phyloP scores from a whole-genome alignment of 139 green algal species.

The Chlamydomonas sphaeroides region DNA sequence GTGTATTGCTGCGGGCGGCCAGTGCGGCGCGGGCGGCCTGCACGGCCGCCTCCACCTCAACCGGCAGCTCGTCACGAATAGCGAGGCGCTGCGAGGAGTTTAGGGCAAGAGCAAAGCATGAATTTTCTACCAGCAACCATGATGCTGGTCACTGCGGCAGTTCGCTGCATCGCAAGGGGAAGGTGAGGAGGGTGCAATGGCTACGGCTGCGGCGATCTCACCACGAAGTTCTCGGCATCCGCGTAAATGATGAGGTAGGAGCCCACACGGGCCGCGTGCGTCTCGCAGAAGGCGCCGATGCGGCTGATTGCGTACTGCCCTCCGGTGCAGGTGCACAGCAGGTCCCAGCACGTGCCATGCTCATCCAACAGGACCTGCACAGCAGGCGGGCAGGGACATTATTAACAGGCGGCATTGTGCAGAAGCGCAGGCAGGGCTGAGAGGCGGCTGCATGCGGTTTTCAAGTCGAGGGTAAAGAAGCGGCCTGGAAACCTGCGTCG shows the following conservation, averaged over 20 bases:
- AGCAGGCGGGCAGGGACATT: background rate
- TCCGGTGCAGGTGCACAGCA: conserved; percentile 43
- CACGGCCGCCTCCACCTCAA: conserved; percentile 25
- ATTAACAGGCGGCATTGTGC: no score
- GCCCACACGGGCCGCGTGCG: background rate
- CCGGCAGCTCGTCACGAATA: conserved; percentile 15
- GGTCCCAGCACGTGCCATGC: conserved; percentile 23
- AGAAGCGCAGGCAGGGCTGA: background rate
- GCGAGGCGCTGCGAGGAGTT: conserved; percentile 5
- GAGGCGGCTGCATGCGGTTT: background rate
- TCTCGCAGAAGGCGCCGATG: conserved; percentile 38
- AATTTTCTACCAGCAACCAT: background rate
- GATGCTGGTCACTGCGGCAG: no score
- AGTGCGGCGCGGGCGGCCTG: background rate
- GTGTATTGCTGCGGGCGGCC: background rate
- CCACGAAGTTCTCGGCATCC: conserved; percentile 29
- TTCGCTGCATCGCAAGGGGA: no score
- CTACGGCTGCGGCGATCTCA: background rate
- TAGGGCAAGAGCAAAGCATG: background rate
- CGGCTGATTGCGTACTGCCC: conserved; percentile 45
- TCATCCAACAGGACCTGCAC: conserved; percentile 42
- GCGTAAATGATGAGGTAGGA: conserved; percentile 41
- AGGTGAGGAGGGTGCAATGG: background rate
- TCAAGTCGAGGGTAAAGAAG: no score
- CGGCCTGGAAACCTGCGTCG: background rate